Evolutionary conservation across 1,139 yeast species (phyloP).

Genomic region (Geotrichum phurueaensis): DNA sequence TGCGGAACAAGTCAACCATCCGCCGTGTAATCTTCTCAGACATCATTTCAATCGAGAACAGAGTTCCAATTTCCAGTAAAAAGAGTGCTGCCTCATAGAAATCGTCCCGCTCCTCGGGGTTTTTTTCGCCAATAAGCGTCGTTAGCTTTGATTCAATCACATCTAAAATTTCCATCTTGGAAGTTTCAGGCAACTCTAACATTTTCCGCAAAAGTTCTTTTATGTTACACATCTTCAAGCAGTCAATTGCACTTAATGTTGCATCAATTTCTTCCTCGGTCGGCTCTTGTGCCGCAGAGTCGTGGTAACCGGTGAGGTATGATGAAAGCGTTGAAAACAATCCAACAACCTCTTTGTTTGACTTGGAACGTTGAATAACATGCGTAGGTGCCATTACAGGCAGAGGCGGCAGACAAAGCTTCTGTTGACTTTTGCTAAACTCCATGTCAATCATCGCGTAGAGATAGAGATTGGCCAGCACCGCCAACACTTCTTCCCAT

Average conservation of each 20-base stretch:
- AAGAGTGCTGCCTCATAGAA: conserved; percentile 19
- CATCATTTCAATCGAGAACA: conserved; percentile 19
- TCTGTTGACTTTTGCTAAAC: conserved; percentile 48
- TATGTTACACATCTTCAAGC: conserved; percentile 63
- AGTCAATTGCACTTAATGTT: conserved; percentile 74
- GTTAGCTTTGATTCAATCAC: conserved; percentile 29
- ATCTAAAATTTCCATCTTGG: conserved; percentile 7
- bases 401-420: conserved; percentile 34
- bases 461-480: conserved; percentile 62
- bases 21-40: conserved; percentile 11
- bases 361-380: conserved; percentile 55
- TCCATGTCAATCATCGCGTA: conserved; percentile 58
- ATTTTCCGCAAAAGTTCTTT: conserved; percentile 42
- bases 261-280: conserved; percentile 86
- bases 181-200: not conserved
- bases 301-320: conserved; percentile 81
- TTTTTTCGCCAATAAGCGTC: conserved; percentile 19
- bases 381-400: conserved; percentile 61
- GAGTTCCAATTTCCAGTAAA: conserved; percentile 26
- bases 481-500: conserved; percentile 57
- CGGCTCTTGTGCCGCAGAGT: conserved; percentile 79
- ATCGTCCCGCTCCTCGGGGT: conserved; percentile 20
- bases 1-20: conserved; percentile 30
- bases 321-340: conserved; percentile 85
- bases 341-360: conserved; percentile 58